These are phyloP conservation scores for Macrophomina tecta DNA, from an alignment of 2,329 filamentous ascomycete species.

Conservation along the genomic window DNA sequence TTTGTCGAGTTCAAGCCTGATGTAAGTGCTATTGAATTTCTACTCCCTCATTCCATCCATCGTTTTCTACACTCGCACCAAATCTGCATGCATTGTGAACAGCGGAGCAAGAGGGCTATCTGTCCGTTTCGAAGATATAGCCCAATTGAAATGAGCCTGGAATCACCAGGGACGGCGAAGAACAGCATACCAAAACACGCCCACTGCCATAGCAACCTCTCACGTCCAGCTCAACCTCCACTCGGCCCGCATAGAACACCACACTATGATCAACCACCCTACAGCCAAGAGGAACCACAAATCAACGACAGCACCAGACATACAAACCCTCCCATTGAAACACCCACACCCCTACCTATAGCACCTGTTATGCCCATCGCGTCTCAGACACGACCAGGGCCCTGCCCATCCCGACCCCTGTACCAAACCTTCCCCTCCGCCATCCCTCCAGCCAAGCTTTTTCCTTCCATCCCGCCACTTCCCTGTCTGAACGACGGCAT, in stretches of 20 bases:
- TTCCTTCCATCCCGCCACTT: background rate
- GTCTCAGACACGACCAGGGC: constrained; percentile 1
- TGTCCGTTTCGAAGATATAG: too few species aligned
- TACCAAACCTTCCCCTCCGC: background rate
- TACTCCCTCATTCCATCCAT: background rate
- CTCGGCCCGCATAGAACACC: background rate
- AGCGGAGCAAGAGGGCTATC: too few species aligned
- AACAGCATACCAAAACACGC: too few species aligned
- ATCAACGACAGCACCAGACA: background rate
- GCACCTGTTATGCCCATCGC: constrained; percentile 22
- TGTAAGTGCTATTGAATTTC: constrained; percentile 56
- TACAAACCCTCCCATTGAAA: background rate
- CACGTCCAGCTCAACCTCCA: too few species aligned
- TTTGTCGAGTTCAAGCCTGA: constrained; percentile 91
- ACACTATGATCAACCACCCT: background rate
- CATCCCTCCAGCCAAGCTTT: background rate
- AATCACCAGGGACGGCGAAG: too few species aligned
- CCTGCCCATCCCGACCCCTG: background rate
- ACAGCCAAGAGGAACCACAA: background rate
- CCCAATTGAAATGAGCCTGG: too few species aligned
- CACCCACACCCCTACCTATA: background rate
- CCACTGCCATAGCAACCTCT: too few species aligned
- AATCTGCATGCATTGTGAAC: too few species aligned
- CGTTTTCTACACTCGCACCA: too few species aligned
- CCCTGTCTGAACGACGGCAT: too few species aligned